Conservation (phyloP, 2,329 filamentous ascomycete genomes). For the Talaromyces sp. region DNA sequence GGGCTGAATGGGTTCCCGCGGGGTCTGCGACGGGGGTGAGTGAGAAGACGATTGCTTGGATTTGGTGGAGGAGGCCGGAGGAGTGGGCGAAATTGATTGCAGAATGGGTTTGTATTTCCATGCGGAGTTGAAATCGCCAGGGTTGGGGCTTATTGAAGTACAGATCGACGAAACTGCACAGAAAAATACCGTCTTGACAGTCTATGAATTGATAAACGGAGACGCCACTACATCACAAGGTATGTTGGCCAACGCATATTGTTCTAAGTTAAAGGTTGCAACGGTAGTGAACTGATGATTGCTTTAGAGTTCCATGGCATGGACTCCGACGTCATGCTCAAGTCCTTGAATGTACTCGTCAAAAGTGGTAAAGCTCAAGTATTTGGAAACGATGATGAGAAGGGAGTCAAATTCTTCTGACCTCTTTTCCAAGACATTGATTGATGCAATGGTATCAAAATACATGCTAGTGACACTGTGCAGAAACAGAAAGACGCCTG, state of each 20-base stretch:
- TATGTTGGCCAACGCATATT: slow-evolving; percentile 34
- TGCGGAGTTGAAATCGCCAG: slow-evolving; percentile 21
- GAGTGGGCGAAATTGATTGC: slow-evolving; percentile 82
- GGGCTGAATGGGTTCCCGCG: slow-evolving; percentile 55
- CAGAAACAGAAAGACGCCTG: slow-evolving; percentile 11
- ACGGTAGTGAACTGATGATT: slow-evolving; percentile 2
- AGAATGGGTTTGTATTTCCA: slow-evolving; percentile 53
- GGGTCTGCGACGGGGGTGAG: slow-evolving; percentile 50
- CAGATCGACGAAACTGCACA: slow-evolving; percentile 76
- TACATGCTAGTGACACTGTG: neutral
- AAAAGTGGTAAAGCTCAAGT: slow-evolving; percentile 90
- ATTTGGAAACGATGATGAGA: slow-evolving; percentile 81
- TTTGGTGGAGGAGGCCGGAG: slow-evolving; percentile 81
- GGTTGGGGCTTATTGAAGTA: slow-evolving; percentile 11
- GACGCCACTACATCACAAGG: slow-evolving; percentile 68
- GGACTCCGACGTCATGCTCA: slow-evolving; percentile 73
- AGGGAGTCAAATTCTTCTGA: slow-evolving; percentile 96
- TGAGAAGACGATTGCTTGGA: slow-evolving; percentile 57
- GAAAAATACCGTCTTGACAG: slow-evolving; percentile 79
- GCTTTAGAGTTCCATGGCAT: slow-evolving; percentile 77
- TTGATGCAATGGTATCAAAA: neutral
- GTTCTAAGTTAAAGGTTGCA: neutral
- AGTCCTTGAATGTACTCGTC: slow-evolving; percentile 72
- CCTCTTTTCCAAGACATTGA: neutral
- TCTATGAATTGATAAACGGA: slow-evolving; percentile 89